Conservation (phyloP, 441 rosid species). For the Iberis amara region DNA sequence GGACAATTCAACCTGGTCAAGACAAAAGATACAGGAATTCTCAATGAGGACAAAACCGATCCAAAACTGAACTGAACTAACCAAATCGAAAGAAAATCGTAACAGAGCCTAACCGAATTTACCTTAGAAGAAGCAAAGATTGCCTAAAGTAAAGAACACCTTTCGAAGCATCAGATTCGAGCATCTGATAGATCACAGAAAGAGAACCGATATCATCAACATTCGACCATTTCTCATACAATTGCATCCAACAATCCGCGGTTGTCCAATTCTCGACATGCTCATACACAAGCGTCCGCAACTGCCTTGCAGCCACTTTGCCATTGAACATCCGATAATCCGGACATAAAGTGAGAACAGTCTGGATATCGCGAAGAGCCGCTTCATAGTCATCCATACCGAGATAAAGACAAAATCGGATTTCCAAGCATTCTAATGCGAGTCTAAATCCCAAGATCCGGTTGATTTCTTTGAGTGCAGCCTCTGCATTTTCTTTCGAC, state of each 20-base stretch:
- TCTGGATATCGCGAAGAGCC: slow-evolving; percentile 89
- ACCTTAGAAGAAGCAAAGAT: slow-evolving; percentile 93
- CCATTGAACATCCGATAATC: slow-evolving; percentile 90
- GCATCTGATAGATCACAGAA: slow-evolving; percentile 98
- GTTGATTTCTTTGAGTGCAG: slow-evolving; percentile 83
- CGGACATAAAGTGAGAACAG: slow-evolving; percentile 82
- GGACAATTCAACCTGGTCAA: slow-evolving; percentile 81
- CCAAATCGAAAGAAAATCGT: too few relatives aligned
- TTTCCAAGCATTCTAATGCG: slow-evolving; percentile 87
- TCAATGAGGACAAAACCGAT: not conserved
- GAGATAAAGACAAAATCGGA: slow-evolving; percentile 84
- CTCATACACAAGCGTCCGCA: slow-evolving; percentile 77
- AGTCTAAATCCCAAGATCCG: slow-evolving; percentile 87
- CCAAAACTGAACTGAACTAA: too few relatives aligned
- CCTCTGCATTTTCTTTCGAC: slow-evolving; percentile 67
- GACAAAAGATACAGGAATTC: slow-evolving; percentile 5
- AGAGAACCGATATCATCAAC: slow-evolving; percentile 97
- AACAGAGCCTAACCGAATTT: not conserved
- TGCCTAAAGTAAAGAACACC: slow-evolving; percentile 92
- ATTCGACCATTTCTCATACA: slow-evolving; percentile 90
- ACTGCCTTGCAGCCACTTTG: slow-evolving; percentile 81
- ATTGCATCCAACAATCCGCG: slow-evolving; percentile 97
- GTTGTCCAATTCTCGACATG: slow-evolving; percentile 88
- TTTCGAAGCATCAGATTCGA: slow-evolving; percentile 84
- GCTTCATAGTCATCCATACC: slow-evolving; percentile 78